phyloP scores from a whole-genome alignment of 805 yeast species.

The Kodamaea hsintzibuensis region DNA sequence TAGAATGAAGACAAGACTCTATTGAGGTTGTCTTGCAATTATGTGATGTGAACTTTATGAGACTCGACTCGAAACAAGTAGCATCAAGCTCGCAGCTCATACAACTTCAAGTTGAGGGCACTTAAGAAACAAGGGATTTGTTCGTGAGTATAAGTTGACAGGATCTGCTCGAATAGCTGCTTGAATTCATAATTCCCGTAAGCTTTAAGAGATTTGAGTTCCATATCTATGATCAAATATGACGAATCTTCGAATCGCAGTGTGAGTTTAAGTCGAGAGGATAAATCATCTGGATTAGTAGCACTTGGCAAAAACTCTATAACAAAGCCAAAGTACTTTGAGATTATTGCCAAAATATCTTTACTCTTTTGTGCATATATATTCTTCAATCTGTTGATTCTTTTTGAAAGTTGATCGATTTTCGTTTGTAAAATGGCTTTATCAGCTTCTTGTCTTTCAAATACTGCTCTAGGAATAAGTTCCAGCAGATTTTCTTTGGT shows the following conservation, averaged over 20 bases:
- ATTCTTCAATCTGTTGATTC: slow-evolving; percentile 53
- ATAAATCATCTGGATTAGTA: slow-evolving; percentile 45
- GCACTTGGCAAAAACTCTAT: slow-evolving; percentile 60
- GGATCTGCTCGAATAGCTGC: slow-evolving; percentile 47
- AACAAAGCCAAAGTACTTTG: slow-evolving; percentile 68
- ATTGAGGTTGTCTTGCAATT: background rate
- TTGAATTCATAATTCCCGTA: slow-evolving; percentile 43
- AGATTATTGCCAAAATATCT: slow-evolving; percentile 68
- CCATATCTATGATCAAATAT: slow-evolving; percentile 58
- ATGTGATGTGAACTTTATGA: background rate
- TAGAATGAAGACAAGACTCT: background rate
- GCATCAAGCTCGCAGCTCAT: slow-evolving; percentile 16
- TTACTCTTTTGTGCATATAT: slow-evolving; percentile 65
- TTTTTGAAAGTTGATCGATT: slow-evolving; percentile 51
- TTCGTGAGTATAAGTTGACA: slow-evolving; percentile 65
- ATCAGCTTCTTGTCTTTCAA: slow-evolving; percentile 62
- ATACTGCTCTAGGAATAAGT: slow-evolving; percentile 58
- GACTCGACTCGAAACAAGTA: too few relatives aligned
- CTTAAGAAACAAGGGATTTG: slow-evolving; percentile 79
- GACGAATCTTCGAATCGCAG: slow-evolving; percentile 45
- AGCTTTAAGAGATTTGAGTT: slow-evolving; percentile 55
- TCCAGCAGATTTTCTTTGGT: slow-evolving; percentile 17
- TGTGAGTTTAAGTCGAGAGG: slow-evolving; percentile 54
- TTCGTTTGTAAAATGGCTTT: slow-evolving; percentile 47
- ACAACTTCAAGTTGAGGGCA: slow-evolving; percentile 67